Conservation (phyloP, 176 grass and related monocot species). For the Puccinellia tenuiflora region DNA sequence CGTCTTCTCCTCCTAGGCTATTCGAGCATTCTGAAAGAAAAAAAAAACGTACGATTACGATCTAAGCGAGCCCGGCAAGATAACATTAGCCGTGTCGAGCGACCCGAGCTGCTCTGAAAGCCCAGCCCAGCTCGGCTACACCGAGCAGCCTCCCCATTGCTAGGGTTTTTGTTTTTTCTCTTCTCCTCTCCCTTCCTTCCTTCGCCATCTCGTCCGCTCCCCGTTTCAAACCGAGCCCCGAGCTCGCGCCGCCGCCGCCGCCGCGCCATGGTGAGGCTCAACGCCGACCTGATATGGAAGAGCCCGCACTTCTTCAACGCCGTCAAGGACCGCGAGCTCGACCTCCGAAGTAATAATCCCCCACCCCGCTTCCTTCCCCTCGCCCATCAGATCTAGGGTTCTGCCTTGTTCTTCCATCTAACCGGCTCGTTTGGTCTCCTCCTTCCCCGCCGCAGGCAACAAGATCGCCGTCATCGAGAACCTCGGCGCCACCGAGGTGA, state of each 20-base stretch:
- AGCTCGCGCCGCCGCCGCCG: neutral
- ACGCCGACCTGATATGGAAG: constrained; percentile 95
- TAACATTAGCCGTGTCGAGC: too few species aligned
- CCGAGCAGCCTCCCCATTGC: neutral
- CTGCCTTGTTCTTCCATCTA: neutral
- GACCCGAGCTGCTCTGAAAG: neutral
- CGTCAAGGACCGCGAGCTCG: constrained; percentile 87
- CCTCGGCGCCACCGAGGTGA: constrained; percentile 87
- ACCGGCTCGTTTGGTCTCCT: neutral
- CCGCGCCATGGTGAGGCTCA: constrained; percentile 72
- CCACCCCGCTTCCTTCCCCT: neutral
- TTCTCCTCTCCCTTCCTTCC: neutral
- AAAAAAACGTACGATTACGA: too few species aligned
- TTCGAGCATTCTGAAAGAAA: too few species aligned
- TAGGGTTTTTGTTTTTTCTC: constrained; percentile 26
- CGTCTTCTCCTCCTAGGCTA: too few species aligned
- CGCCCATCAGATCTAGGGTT: constrained; percentile 31
- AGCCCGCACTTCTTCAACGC: constrained; percentile 99
- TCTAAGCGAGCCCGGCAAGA: too few species aligned
- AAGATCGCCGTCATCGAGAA: constrained; percentile 96
- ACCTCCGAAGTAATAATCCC: constrained; percentile 52
- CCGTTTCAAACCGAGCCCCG: neutral
- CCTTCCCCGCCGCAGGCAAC: constrained; percentile 43
- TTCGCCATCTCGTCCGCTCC: neutral
- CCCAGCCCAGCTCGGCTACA: neutral